Conservation (phyloP, 2,329 filamentous ascomycete genomes). For the Scleromitrula shiraiana region DNA sequence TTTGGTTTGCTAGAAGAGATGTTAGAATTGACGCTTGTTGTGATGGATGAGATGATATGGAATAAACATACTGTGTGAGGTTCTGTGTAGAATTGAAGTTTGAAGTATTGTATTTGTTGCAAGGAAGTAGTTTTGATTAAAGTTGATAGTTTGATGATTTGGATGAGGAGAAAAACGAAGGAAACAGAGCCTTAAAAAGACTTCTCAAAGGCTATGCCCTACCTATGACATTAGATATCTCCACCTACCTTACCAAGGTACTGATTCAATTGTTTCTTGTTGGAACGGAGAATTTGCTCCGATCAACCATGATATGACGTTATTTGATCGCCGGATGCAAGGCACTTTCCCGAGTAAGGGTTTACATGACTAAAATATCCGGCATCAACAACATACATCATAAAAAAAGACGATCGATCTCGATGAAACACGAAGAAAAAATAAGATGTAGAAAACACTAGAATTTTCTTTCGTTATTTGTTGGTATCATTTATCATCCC, state of each 20-base stretch:
- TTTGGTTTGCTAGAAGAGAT: not conserved
- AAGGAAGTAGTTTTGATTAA: no score
- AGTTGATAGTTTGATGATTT: not conserved
- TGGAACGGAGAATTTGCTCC: not conserved
- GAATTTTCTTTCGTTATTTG: constrained; percentile 3
- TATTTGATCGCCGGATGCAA: not conserved
- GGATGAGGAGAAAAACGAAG: not conserved
- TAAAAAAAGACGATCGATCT: not conserved
- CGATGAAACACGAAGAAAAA: not conserved
- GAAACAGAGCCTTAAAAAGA: not conserved
- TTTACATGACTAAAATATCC: not conserved
- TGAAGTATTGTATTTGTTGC: no score
- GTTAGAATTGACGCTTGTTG: not conserved
- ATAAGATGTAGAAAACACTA: not conserved
- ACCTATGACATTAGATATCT: constrained; percentile 6
- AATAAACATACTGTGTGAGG: not conserved
- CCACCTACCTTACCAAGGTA: constrained; percentile 1
- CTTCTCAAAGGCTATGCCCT: not conserved
- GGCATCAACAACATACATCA: not conserved
- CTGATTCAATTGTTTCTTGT: not conserved
- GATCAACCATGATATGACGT: not conserved
- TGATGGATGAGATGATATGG: not conserved
- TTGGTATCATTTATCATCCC: constrained; percentile 28
- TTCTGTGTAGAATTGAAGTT: no score
- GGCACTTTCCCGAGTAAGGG: no score